Percentiles rank a stretch among this genome's conserved stretches.
phyloP scores from a whole-genome alignment of 2,329 filamentous ascomycete species.

The Tolypocladium tropicale region DNA sequence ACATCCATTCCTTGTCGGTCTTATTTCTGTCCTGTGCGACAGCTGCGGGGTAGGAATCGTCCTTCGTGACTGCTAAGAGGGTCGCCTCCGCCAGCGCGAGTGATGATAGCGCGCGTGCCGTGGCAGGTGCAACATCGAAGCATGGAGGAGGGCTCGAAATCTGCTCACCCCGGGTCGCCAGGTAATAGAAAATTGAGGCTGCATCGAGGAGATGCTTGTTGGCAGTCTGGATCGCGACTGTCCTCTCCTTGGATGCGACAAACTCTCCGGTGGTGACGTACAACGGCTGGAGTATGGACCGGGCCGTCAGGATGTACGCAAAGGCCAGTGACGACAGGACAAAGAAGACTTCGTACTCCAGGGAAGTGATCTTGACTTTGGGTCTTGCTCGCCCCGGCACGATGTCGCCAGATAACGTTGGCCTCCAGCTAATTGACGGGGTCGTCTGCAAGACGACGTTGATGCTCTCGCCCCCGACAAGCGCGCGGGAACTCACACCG shows the following conservation, averaged over 20 bases:
- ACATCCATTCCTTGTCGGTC: conserved; percentile 93
- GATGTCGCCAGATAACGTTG: conserved; percentile 58
- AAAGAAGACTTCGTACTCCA: conserved; percentile 80
- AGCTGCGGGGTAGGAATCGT: conserved; percentile 81
- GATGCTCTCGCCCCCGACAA: conserved; percentile 46
- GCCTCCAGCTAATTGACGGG: conserved; percentile 72
- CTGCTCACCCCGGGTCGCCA: conserved; percentile 46
- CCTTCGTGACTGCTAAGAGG: conserved; percentile 80
- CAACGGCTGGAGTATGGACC: conserved; percentile 61
- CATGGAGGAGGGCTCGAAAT: conserved; percentile 31
- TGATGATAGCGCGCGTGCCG: conserved; percentile 45
- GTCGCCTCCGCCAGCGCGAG: conserved; percentile 82
- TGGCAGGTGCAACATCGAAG: conserved; percentile 42
- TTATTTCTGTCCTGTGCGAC: conserved; percentile 75
- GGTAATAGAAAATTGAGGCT: conserved; percentile 65
- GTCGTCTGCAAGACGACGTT: conserved; percentile 52
- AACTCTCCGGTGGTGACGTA: conserved; percentile 56
- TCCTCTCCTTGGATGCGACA: conserved; percentile 54
- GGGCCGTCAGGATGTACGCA: conserved; percentile 61
- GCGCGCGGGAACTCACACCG: conserved; percentile 45
- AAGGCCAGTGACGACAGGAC: conserved; percentile 67
- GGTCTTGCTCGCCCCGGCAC: conserved; percentile 54
- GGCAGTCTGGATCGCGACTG: conserved; percentile 58
- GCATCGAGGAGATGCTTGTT: conserved; percentile 72
- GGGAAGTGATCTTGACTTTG: conserved; percentile 58